Evolutionary conservation across 2,329 filamentous ascomycete species (phyloP).

Genomic region (Claviceps digitariae): DNA sequence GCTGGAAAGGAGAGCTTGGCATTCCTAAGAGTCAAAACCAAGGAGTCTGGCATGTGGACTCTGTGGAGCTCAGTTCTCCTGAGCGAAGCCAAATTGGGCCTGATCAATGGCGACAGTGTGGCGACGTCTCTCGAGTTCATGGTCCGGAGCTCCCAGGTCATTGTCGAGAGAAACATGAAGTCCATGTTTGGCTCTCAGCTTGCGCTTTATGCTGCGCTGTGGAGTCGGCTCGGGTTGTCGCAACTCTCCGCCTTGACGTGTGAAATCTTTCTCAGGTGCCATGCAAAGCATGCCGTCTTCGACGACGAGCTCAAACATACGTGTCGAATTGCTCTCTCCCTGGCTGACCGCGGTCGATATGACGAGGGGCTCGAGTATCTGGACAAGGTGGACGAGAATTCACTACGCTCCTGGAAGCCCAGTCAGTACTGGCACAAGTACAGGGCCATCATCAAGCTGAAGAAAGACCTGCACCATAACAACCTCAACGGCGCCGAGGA

Average conservation of each 20-base stretch:
- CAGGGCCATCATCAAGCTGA: slow-evolving; percentile 51
- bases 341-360: slow-evolving; percentile 56
- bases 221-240: slow-evolving; percentile 56
- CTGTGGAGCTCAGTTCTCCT: slow-evolving; percentile 72
- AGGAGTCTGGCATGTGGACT: slow-evolving; percentile 74
- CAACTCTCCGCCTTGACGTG: slow-evolving; percentile 45
- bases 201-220: slow-evolving; percentile 58
- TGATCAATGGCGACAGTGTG: slow-evolving; percentile 56
- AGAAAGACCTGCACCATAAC: slow-evolving; percentile 44
- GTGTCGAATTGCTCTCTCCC: slow-evolving; percentile 49
- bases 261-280: slow-evolving; percentile 64
- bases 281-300: slow-evolving; percentile 43
- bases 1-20: slow-evolving; percentile 68
- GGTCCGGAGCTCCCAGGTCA: slow-evolving; percentile 69
- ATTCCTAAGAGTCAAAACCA: slow-evolving; percentile 76
- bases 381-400: slow-evolving; percentile 38
- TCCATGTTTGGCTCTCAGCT: slow-evolving; percentile 62
- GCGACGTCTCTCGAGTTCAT: slow-evolving; percentile 59
- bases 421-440: slow-evolving; percentile 61
- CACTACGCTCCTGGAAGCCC: slow-evolving; percentile 60
- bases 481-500: slow-evolving; percentile 37
- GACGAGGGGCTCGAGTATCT: slow-evolving; percentile 42
- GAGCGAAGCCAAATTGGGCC: slow-evolving; percentile 69
- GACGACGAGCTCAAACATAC: slow-evolving; percentile 69
- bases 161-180: slow-evolving; percentile 62